Evolutionary conservation across 306 rosid species (phyloP).

Genomic region (Dalbergia oliveri): DNA sequence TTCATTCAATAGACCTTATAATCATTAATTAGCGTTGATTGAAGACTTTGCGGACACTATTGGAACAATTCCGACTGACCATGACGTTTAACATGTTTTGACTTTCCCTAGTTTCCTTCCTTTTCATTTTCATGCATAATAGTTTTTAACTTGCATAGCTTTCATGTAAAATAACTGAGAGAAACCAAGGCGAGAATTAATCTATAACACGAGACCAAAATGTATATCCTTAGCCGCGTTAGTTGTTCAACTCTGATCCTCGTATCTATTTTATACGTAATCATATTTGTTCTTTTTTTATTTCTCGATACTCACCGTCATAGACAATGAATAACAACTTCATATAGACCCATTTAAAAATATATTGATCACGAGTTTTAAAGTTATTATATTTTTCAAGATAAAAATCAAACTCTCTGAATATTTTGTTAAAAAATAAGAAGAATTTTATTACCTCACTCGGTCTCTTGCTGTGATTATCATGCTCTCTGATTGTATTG

Average conservation of each 20-base stretch:
- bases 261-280: constrained; percentile 28
- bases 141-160: constrained; percentile 49
- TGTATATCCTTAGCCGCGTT: neutral
- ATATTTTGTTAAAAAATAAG: too few species aligned
- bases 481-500: constrained; percentile 7
- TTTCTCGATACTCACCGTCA: too few species aligned
- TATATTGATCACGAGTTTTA: too few species aligned
- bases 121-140: constrained; percentile 46
- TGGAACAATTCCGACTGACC: constrained; percentile 41
- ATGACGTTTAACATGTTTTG: constrained; percentile 47
- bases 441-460: too few species aligned
- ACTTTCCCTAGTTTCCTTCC: constrained; percentile 33
- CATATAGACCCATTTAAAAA: too few species aligned
- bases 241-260: constrained; percentile 1
- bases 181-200: constrained; percentile 25
- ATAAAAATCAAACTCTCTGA: too few species aligned
- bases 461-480: too few species aligned
- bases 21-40: constrained; percentile 38
- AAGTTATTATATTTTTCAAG: too few species aligned
- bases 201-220: constrained; percentile 43
- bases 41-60: constrained; percentile 35
- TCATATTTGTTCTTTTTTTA: neutral
- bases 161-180: constrained; percentile 48
- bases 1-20: constrained; percentile 27
- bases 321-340: too few species aligned